Base-by-base conservation (phyloP, 23 red algal species). In the Chondrus crispus region DNA sequence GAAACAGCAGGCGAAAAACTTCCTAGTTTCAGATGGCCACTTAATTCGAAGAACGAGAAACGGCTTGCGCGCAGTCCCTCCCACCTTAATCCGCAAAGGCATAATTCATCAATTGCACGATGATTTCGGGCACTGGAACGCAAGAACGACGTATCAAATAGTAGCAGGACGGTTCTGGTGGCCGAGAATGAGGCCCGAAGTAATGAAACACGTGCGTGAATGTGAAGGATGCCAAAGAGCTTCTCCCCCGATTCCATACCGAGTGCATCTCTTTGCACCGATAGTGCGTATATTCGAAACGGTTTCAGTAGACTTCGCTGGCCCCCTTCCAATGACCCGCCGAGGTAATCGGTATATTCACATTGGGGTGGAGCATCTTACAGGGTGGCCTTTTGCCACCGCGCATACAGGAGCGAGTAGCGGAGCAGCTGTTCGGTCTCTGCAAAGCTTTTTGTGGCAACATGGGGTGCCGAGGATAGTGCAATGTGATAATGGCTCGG, bases 151-250 rank as follows among this genome's bases (percentile, higher is more conserved):
- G 1, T 6, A 37, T 0, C 42, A 82, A 47, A 55, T 82, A 24
- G 40, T 82, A 20, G 48, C 40, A 14, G 78, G 57, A 36, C 40
- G 78, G 78, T 82, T 82, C 57, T 60, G 78, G 42, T 82, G 78
- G 42, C 55, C 78, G 16, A 8, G 8, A 32, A 66, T 66, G 60
- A 66, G 26, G 26, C 35, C 60, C 18, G 30, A 20, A n/a, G n/a
- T n/a, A n/a, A n/a, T n/a, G n/a, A n/a, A n/a, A 36, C 44, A 57
- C 29, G 40, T 82, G 0, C 1, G 29, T 26, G 78, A 19, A 19
- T 82, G 30, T 32, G 78, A 57, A 55, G 48, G 24, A 26, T 57
- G 46, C 48, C 78, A 82, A 22, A 82, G 39, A 30, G 35, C 30
- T 20, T 20, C 46, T 7, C 78, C 30, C n/a, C 18, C 28, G 30